Base-by-base conservation (phyloP, 192 early-diverging fungal genomes). In the Hyaloraphidium curvatum region DNA sequence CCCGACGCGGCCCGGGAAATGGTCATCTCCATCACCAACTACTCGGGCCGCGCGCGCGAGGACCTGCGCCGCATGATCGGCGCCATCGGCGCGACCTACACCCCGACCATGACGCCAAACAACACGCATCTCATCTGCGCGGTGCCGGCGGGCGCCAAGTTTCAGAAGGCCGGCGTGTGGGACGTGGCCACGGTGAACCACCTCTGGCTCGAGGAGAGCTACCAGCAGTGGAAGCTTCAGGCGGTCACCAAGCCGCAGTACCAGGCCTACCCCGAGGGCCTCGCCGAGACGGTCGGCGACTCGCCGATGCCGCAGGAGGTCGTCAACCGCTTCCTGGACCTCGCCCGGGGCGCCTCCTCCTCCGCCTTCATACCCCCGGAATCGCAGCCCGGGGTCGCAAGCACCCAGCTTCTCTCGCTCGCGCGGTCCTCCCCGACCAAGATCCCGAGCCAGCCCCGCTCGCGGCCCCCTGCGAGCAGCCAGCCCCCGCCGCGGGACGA, bases 161-260 rank as follows among this genome's bases (percentile, higher is more conserved):
- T 73, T 55, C 51, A 55, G 30, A 61, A 59, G 33, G 85, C 79
- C 0, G 50, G 71, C 11, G 66, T 76, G 37, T 81, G 82, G 75
- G 75, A 79, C 39, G 58, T 83, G 3, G 62, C 76, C 21, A 62
- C 84, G 2, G 71, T 87, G 3, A 89, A 91, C 62, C 88, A 91
- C 62, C 40, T 87, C 16, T 91, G 88, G 88, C 52, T 91, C 0
- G 88, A 91, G 66, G 80, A 80, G 27, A 71, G 76, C 60, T 87
- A 71, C 59, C 70, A 71, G 51, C 52, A 65, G 25, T 82, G 83
- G 80, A 50, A 58, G 43, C 33, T 71, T 25, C 73, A 77, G 50
- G 61, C 70, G 5, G 71, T 76, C 17, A 68, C 72, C 31, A 69
- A 76, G 31, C 67, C 62, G 23, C 61, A 60, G 26, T 86, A 78